These are phyloP conservation scores for Colletotrichum falcatum DNA, from an alignment of 2,329 filamentous ascomycete species.

Conservation along the genomic window DNA sequence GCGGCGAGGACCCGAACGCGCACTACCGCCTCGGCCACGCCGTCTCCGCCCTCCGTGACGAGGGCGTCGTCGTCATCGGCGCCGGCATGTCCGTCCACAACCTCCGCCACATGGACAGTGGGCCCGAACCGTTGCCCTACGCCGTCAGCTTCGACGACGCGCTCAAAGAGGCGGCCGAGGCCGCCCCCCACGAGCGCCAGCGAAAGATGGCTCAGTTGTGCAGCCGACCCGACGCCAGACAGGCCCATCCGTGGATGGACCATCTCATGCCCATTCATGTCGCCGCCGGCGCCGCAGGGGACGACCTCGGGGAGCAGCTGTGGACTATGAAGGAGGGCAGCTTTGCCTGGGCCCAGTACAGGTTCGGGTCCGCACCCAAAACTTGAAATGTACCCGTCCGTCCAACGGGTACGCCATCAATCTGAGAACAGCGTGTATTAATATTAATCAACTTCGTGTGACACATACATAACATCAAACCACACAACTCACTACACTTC, in stretches of 20 bases:
- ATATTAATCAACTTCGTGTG: conserved; percentile 1
- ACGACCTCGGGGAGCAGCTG: conserved; percentile 55
- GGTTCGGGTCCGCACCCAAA: conserved; percentile 51
- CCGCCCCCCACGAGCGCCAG: conserved; percentile 52
- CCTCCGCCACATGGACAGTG: conserved; percentile 64
- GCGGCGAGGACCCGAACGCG: conserved; percentile 70
- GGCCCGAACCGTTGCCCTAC: conserved; percentile 63
- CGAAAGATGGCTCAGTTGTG: conserved; percentile 54
- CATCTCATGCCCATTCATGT: conserved; percentile 63
- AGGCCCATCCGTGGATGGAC: conserved; percentile 63
- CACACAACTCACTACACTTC: not conserved
- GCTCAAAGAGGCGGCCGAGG: conserved; percentile 52
- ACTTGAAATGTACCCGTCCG: not conserved
- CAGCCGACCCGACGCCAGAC: conserved; percentile 57
- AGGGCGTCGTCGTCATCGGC: conserved; percentile 75
- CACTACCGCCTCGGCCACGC: conserved; percentile 78
- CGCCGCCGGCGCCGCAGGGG: conserved; percentile 58
- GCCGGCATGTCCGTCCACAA: conserved; percentile 84
- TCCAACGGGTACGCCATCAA: not conserved
- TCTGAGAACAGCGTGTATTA: not conserved
- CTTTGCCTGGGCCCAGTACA: conserved; percentile 61
- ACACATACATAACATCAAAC: conserved; percentile 2
- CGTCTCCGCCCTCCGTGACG: conserved; percentile 72
- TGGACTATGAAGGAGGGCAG: conserved; percentile 61
- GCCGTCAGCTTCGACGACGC: conserved; percentile 74